phyloP scores from a whole-genome alignment of 1,139 yeast species.

The Blastobotrys elegans region DNA sequence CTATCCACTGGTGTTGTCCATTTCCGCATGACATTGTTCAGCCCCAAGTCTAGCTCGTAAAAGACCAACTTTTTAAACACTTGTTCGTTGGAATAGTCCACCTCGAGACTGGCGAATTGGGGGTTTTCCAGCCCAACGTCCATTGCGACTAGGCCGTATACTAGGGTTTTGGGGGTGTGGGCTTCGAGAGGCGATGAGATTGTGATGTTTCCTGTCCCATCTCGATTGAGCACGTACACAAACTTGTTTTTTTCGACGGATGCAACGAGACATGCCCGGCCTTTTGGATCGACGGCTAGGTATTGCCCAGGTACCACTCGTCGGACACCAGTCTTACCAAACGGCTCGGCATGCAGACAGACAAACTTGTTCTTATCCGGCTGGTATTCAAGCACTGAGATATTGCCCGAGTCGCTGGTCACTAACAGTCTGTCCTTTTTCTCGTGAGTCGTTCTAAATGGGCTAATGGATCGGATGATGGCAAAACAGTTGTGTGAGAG shows the following conservation, averaged over 20 bases:
- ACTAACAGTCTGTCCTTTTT: conserved; percentile 56
- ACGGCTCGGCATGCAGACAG: conserved; percentile 58
- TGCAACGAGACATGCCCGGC: conserved; percentile 63
- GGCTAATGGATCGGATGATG: conserved; percentile 49
- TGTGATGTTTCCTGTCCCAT: conserved; percentile 43
- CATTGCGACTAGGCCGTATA: conserved; percentile 53
- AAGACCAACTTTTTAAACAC: conserved; percentile 44
- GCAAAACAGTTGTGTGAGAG: conserved; percentile 52
- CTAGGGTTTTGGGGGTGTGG: conserved; percentile 46
- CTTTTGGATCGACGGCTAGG: conserved; percentile 66
- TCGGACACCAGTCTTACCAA: conserved; percentile 69
- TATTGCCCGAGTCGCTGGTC: conserved; percentile 77
- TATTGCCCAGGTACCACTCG: conserved; percentile 74
- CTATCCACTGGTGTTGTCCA: conserved; percentile 41
- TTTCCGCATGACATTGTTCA: conserved; percentile 63
- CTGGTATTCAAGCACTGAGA: conserved; percentile 53
- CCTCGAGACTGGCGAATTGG: conserved; percentile 71
- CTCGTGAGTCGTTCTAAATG: conserved; percentile 50
- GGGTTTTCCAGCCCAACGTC: conserved; percentile 84
- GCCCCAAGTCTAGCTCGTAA: conserved; percentile 81
- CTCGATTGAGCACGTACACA: conserved; percentile 53
- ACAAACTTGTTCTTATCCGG: conserved; percentile 40
- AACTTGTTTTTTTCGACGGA: conserved; percentile 72
- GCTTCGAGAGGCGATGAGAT: conserved; percentile 76
- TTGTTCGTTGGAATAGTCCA: conserved; percentile 40